These are phyloP conservation scores for Holtermanniella nyarrowii DNA, from an alignment of 768 basidiomycete genomes.

Conservation along the genomic window DNA sequence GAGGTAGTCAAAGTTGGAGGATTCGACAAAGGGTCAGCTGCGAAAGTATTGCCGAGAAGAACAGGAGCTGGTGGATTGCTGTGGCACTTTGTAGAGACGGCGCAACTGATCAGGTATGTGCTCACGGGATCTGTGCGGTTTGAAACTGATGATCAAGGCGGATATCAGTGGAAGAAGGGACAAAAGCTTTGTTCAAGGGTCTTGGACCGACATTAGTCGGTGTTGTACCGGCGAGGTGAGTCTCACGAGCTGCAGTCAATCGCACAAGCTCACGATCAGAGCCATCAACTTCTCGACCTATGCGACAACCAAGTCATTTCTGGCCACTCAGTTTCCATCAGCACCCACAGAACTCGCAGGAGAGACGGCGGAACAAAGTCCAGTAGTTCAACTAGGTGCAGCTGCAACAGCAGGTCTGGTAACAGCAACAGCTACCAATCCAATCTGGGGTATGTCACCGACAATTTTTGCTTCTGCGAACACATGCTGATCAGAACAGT, in stretches of 20 bases:
- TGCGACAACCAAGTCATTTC: constrained; percentile 86
- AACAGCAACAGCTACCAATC: constrained; percentile 67
- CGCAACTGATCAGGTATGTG: constrained; percentile 70
- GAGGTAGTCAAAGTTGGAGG: constrained; percentile 15
- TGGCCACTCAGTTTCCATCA: constrained; percentile 59
- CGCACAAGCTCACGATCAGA: constrained; percentile 13
- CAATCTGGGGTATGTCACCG: constrained; percentile 65
- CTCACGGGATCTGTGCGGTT: background rate
- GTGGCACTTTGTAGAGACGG: constrained; percentile 92
- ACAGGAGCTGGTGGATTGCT: constrained; percentile 51
- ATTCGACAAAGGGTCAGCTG: constrained; percentile 41
- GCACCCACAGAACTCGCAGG: constrained; percentile 23
- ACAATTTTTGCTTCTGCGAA: no score
- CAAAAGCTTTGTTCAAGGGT: constrained; percentile 83
- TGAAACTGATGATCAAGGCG: constrained; percentile 29
- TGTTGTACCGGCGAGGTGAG: constrained; percentile 72
- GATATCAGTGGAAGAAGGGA: constrained; percentile 79
- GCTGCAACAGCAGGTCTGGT: constrained; percentile 58
- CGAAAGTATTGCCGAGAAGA: constrained; percentile 18
- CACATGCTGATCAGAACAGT: constrained; percentile 44
- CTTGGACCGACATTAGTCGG: constrained; percentile 90
- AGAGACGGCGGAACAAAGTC: constrained; percentile 69
- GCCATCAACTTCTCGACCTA: constrained; percentile 98
- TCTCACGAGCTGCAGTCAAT: background rate
- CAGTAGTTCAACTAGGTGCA: constrained; percentile 71